These are phyloP conservation scores for Syncephalastrum racemosum DNA, from an alignment of 371 early-diverging fungal genomes.

Conservation along the genomic window DNA sequence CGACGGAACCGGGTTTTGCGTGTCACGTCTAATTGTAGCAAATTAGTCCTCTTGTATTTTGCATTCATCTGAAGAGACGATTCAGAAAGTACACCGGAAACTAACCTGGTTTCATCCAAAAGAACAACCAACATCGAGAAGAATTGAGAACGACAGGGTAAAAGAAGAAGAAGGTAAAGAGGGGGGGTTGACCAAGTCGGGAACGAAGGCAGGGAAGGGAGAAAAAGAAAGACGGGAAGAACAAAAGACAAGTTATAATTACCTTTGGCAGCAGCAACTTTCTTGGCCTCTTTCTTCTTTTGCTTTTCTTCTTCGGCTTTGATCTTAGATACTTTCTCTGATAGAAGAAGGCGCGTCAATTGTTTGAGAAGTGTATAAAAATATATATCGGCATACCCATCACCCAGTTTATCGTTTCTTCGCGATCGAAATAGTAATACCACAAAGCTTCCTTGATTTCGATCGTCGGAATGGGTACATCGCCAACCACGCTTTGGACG, in stretches of 20 bases:
- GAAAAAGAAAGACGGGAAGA: slow-evolving; percentile 1
- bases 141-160: background rate
- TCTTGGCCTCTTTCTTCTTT: slow-evolving; percentile 37
- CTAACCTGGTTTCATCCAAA: no score
- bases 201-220: background rate
- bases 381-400: slow-evolving; percentile 44
- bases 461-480: slow-evolving; percentile 38
- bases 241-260: slow-evolving; percentile 13
- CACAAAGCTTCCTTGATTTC: slow-evolving; percentile 69
- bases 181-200: background rate
- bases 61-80: no score
- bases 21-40: slow-evolving; percentile 2
- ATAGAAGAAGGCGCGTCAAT: background rate
- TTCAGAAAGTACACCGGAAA: no score
- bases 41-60: no score
- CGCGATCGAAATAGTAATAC: slow-evolving; percentile 64
- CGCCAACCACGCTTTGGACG: slow-evolving; percentile 56
- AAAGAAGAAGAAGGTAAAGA: slow-evolving; percentile 1
- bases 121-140: no score
- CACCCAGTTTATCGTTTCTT: slow-evolving; percentile 57
- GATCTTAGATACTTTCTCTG: slow-evolving; percentile 39
- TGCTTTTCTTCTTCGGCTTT: slow-evolving; percentile 45
- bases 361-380: background rate
- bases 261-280: slow-evolving; percentile 35
- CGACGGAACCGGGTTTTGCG: slow-evolving; percentile 23